Conservation (phyloP, 2,329 filamentous ascomycete genomes). For the Parafenestella ontariensis region DNA sequence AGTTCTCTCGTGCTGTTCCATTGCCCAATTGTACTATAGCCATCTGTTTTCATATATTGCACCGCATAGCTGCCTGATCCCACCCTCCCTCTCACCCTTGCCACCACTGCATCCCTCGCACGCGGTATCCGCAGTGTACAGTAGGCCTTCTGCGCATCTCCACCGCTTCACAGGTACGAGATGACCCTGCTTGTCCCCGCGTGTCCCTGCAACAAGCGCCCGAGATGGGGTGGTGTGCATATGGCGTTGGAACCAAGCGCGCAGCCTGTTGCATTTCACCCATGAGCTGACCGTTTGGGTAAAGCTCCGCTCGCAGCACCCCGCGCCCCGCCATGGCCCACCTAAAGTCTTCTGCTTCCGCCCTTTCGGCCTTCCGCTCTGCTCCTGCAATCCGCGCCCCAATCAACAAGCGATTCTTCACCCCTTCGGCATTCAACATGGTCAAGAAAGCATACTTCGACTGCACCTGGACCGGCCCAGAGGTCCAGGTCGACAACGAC, state of each 20-base stretch:
- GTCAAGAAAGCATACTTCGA: conserved; percentile 78
- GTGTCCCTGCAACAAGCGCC: too few species aligned
- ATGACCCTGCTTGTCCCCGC: too few species aligned
- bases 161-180: background rate
- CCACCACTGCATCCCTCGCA: conserved; percentile 7
- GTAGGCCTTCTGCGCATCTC: conserved; percentile 5
- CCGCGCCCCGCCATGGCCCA: conserved; percentile 33
- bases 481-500: conserved; percentile 66
- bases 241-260: too few species aligned
- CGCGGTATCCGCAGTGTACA: conserved; percentile 10
- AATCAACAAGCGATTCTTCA: conserved; percentile 61
- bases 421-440: conserved; percentile 77
- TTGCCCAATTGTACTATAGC: conserved; percentile 37
- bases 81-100: conserved; percentile 34
- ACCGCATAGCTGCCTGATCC: conserved; percentile 37
- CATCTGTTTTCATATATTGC: conserved; percentile 27
- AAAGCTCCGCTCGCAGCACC: conserved; percentile 19
- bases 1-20: conserved; percentile 6
- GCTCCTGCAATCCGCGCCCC: conserved; percentile 44
- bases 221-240: too few species aligned
- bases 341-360: conserved; percentile 35
- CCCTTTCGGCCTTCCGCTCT: conserved; percentile 44
- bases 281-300: conserved; percentile 21
- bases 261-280: conserved; percentile 19
- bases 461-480: conserved; percentile 72